phyloP scores from a whole-genome alignment of 306 rosid species.

The Glycine latifolia region DNA sequence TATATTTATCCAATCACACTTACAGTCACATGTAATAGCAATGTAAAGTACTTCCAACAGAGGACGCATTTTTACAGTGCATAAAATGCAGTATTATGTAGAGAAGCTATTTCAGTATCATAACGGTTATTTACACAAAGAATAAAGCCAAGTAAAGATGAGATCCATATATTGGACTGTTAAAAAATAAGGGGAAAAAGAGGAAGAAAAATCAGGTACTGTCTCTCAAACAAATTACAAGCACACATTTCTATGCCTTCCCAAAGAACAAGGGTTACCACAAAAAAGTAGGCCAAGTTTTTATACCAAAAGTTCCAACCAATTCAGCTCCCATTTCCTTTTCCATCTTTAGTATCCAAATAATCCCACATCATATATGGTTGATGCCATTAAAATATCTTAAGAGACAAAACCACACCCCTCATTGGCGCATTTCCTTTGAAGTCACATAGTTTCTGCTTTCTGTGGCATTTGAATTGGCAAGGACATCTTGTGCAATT shows the following conservation, averaged over 20 bases:
- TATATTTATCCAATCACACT: neutral
- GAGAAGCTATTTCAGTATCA: constrained; percentile 20
- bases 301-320: constrained; percentile 44
- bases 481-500: constrained; percentile 69
- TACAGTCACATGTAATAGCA: neutral
- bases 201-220: constrained; percentile 37
- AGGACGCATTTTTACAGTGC: neutral
- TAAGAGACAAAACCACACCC: neutral
- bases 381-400: too few species aligned
- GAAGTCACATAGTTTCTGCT: constrained; percentile 68
- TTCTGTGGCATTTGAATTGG: constrained; percentile 69
- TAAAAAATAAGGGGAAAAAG: constrained; percentile 12
- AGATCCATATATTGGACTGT: constrained; percentile 49
- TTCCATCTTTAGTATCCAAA: constrained; percentile 41
- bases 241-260: constrained; percentile 62
- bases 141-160: constrained; percentile 55
- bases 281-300: constrained; percentile 34
- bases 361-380: constrained; percentile 27
- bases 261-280: constrained; percentile 49
- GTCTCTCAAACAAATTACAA: constrained; percentile 62
- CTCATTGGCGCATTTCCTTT: constrained; percentile 65
- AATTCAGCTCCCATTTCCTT: constrained; percentile 47
- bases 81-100: constrained; percentile 31
- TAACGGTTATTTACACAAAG: constrained; percentile 62
- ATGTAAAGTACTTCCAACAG: neutral